These are phyloP conservation scores for Closterium sp. DNA, from an alignment of 139 green algal genomes.

Conservation along the genomic window DNA sequence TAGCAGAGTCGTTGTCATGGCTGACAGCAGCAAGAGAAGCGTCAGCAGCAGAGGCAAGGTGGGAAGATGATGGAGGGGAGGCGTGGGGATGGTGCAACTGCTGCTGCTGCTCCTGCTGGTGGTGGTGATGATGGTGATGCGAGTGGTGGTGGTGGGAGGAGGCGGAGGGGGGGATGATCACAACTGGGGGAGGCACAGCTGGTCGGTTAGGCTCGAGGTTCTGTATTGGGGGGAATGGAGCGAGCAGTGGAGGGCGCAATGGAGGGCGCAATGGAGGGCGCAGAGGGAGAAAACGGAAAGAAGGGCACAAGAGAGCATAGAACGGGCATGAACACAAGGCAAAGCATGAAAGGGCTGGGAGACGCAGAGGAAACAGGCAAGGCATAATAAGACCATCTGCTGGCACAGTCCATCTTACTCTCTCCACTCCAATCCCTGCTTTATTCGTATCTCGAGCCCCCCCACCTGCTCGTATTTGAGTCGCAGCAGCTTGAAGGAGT, in stretches of 20 bases:
- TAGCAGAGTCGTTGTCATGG: background rate
- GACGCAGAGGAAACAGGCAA: no score
- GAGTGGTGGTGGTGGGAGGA: background rate
- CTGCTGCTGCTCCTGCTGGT: background rate
- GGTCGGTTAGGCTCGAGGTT: background rate
- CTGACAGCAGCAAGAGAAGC: background rate
- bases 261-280: background rate
- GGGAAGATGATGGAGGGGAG: background rate
- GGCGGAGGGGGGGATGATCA: background rate
- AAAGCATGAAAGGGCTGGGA: no score
- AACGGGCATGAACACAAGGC: no score
- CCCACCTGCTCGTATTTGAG: constrained; percentile 71
- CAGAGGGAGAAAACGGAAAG: background rate
- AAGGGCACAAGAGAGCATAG: no score
- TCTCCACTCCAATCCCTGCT: no score
- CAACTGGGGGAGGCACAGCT: background rate
- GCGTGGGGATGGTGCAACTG: background rate
- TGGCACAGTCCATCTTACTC: no score
- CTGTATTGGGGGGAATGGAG: background rate
- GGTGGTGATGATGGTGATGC: background rate
- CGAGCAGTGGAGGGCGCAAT: background rate
- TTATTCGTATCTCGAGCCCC: no score
- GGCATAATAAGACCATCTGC: no score
- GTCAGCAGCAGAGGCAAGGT: background rate
- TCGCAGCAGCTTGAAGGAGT: constrained; percentile 79